Conservation (phyloP, 148 eudicot species). For the Chenopodium berlandieri region DNA sequence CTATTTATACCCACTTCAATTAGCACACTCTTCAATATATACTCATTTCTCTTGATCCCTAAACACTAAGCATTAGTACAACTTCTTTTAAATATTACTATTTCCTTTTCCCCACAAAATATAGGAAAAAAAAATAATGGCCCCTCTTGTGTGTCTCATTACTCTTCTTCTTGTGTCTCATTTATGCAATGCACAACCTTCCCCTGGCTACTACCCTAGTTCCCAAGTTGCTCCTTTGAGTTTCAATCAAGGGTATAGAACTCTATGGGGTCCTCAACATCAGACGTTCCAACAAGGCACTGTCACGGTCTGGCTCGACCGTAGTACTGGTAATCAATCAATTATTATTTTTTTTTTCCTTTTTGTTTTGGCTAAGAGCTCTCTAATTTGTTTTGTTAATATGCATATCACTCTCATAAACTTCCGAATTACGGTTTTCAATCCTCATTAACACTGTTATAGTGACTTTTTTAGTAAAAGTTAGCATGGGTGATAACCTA, state of each 20-base stretch:
- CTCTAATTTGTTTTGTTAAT: too few species aligned
- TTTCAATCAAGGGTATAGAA: conserved; percentile 51
- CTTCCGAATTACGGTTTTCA: too few species aligned
- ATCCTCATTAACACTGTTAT: neutral
- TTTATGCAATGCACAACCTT: conserved; percentile 31
- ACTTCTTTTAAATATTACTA: neutral
- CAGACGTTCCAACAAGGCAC: conserved; percentile 52
- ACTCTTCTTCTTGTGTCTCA: conserved; percentile 12
- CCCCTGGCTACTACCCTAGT: conserved; percentile 36
- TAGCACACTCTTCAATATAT: conserved; percentile 9
- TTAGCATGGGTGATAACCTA: neutral
- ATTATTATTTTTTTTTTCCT: too few species aligned
- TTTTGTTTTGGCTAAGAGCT: too few species aligned
- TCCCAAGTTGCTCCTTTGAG: conserved; percentile 21
- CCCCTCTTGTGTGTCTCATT: conserved; percentile 18
- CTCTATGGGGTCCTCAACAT: conserved; percentile 84
- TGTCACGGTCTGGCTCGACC: conserved; percentile 80
- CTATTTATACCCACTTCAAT: conserved; percentile 30
- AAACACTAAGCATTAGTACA: neutral
- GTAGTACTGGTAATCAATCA: conserved; percentile 45
- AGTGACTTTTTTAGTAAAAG: too few species aligned
- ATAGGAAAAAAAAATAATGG: conserved; percentile 15
- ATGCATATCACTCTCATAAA: neutral
- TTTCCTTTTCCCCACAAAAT: neutral
- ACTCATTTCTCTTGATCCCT: neutral